phyloP scores from a whole-genome alignment of 345 rosid genomes.

The Linum trigynum region DNA sequence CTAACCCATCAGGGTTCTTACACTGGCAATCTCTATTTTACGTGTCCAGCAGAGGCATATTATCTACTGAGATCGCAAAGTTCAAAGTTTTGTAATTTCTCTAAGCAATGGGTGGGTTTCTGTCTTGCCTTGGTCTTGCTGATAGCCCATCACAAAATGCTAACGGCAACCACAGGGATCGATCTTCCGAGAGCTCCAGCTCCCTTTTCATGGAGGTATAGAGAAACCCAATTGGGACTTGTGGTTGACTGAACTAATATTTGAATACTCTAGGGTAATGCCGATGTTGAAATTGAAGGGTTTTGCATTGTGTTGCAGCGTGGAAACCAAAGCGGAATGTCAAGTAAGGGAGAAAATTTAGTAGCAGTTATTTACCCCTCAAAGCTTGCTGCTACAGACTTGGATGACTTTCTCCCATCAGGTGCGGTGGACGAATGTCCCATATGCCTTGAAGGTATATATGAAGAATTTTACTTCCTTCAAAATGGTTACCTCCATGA shows the following conservation, averaged over 20 bases:
- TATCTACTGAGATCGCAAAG: too few relatives aligned
- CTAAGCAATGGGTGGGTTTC: neutral
- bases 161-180: neutral
- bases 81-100: too few relatives aligned
- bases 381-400: neutral
- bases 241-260: neutral
- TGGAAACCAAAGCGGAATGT: neutral
- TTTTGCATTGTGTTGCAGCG: neutral
- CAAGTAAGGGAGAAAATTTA: neutral
- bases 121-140: neutral
- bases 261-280: neutral
- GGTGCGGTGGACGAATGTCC: neutral
- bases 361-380: neutral
- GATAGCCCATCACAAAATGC: neutral
- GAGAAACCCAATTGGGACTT: neutral
- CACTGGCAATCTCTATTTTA: neutral
- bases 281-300: too few relatives aligned
- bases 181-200: neutral
- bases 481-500: neutral
- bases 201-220: neutral
- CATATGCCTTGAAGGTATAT: slow-evolving; percentile 2
- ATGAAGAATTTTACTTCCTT: neutral
- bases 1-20: too few relatives aligned
- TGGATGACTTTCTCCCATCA: neutral
- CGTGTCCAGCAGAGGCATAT: neutral